Evolutionary conservation across 352 stramenopile species (phyloP).

Genomic region (Sclerospora graminicola): DNA sequence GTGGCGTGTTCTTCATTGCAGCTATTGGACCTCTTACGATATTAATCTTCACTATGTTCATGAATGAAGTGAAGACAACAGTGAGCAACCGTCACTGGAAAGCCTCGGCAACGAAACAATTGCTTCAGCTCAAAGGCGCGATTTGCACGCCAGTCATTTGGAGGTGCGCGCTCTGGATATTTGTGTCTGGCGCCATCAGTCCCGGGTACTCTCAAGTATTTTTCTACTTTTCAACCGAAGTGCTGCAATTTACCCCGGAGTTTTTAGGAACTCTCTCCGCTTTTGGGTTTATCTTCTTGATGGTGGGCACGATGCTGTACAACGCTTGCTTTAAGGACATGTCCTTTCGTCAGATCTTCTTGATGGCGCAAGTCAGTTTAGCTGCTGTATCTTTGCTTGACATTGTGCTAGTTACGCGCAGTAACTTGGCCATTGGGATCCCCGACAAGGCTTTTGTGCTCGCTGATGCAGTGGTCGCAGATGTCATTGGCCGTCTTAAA

Average conservation of each 20-base stretch:
- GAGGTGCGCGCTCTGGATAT: constrained; percentile 94
- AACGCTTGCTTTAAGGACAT: constrained; percentile 85
- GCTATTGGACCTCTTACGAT: constrained; percentile 85
- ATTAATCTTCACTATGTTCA: constrained; percentile 79
- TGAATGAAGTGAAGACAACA: constrained; percentile 69
- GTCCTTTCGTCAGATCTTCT: constrained; percentile 89
- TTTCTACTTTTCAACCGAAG: constrained; percentile 94
- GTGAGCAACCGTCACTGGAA: constrained; percentile 40
- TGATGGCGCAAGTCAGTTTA: constrained; percentile 76
- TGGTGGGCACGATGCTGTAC: constrained; percentile 76
- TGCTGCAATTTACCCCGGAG: constrained; percentile 91
- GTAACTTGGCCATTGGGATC: constrained; percentile 88
- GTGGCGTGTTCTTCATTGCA: constrained; percentile 90
- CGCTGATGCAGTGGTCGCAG: constrained; percentile 88
- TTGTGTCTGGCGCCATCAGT: constrained; percentile 89
- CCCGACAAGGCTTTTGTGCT: constrained; percentile 93
- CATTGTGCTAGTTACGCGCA: constrained; percentile 86
- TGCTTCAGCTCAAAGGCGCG: constrained; percentile 60
- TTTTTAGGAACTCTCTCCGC: constrained; percentile 88
- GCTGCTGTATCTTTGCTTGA: constrained; percentile 66
- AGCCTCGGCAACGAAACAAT: constrained; percentile 35
- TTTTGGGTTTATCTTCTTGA: constrained; percentile 69
- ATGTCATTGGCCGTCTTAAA: constrained; percentile 75
- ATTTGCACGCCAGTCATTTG: constrained; percentile 88
- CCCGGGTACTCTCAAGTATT: constrained; percentile 91